Evolutionary conservation across 306 rosid species (phyloP).

Genomic region (Cucumis melo): DNA sequence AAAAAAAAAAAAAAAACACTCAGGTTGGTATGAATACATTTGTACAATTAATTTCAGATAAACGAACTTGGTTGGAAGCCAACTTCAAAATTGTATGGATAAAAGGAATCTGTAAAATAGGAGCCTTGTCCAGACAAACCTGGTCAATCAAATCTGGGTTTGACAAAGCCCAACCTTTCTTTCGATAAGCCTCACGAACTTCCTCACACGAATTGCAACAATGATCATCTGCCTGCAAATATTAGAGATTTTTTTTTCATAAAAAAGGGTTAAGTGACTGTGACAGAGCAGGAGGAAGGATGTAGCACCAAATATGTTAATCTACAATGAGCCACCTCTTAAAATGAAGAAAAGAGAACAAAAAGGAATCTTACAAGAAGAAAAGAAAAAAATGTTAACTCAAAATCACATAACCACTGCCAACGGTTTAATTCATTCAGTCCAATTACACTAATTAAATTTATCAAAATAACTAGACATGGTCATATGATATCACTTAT

Average conservation of each 20-base stretch:
- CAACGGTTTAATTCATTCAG: not conserved
- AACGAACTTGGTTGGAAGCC: not conserved
- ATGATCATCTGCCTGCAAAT: slow-evolving; percentile 62
- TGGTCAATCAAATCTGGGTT: slow-evolving; percentile 89
- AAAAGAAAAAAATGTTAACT: not conserved
- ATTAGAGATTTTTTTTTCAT: not conserved
- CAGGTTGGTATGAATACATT: not conserved
- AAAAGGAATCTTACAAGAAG: not conserved
- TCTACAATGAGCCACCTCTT: not conserved
- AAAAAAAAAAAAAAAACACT: no score
- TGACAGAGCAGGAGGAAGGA: not conserved
- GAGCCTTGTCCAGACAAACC: slow-evolving; percentile 35
- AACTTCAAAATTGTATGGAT: not conserved
- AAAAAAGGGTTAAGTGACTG: not conserved
- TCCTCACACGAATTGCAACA: slow-evolving; percentile 94
- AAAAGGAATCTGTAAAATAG: slow-evolving; percentile 1
- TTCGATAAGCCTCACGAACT: slow-evolving; percentile 90
- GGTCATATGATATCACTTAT: not conserved
- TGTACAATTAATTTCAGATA: not conserved
- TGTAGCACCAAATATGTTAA: not conserved
- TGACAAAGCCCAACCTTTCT: slow-evolving; percentile 94
- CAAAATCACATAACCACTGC: not conserved
- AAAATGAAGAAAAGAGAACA: not conserved
- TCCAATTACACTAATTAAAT: not conserved
- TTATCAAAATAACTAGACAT: not conserved